Base-by-base conservation (phyloP, 148 eudicot genomes). In the Silene conica region DNA sequence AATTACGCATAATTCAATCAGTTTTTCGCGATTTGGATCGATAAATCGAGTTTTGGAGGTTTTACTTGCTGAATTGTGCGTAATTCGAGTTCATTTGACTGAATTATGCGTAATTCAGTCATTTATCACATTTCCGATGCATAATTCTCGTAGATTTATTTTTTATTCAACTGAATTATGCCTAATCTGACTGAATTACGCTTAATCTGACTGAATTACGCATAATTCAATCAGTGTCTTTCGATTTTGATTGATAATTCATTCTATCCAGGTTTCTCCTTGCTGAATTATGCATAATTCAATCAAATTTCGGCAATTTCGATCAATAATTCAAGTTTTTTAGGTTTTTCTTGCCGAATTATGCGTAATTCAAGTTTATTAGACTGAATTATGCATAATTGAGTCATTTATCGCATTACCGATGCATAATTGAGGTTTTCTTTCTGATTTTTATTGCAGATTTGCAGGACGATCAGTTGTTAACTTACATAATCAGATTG, bases 151-250 rank as follows among this genome's bases (percentile, higher is more conserved):
- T 59, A 0, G 14, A 31, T 71, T 58, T 20, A 21, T 8, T 26
- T 45, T 8, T 0, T 38, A 26, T 74, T 38, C n/a, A 77, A 48
- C 87, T 81, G 73, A 86, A 85, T 89, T 83, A 55, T 77, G 78
- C 48, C 60, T 70, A 13, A 63, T 45, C 28, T 19, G 23, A 55
- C 48, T 38, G 57, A 70, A 71, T 71, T 77, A 28, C 38, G 56
- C 25, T 26, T 26, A 18, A n/a, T 43, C 11, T 14, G 58, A 75
- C 67, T 74, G 67, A 69, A 77, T 57, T 69, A 69, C 25, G 72
- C 58, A 48, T 48, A 46, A 46, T 69, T 69, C 31, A 50, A 22
- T 48, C n/a, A 5, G 12, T 57, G 19, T 55, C 59, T 13, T 22
- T 1, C 38, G 43, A 23, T 77, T 74, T 72, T n/a, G 76, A 70